Evolutionary conservation across 805 yeast genomes (phyloP), one percentile per base, ranked within the genome.

Genomic region (Lipomyces japonicus): DNA sequence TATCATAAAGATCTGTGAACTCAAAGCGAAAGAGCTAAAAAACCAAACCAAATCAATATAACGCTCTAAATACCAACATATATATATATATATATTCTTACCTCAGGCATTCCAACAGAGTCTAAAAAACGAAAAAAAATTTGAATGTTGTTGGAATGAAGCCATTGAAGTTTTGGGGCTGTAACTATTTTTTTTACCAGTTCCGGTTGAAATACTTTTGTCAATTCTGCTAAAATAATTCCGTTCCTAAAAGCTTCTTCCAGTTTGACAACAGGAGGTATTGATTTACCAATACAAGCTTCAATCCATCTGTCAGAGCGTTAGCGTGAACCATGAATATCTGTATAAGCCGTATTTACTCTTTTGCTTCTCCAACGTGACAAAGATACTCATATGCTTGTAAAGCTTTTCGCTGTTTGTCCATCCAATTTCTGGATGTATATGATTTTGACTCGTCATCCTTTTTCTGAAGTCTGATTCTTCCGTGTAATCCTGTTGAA

Each of bases 101-200:
- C 75, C 49, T 86, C 90, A 0, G 97, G 98, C 58, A 93, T 80
- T 24, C 79, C 81, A 53, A 88, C 75, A 51, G 72, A 77, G 48
- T 79, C 82, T 26, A 88, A 71, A 48, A 91, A 77, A 18, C 61
- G 57, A 65, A 91, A 83, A 65, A 91, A 90, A 21, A 81, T 74
- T 61, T 88, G 87, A 63, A 93, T 91, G 65, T 93, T 93, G 64
- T 93, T 97, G 0, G 96, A 87, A 66, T 88, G 96, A 55, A 85
- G 81, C 72, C 87, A 93, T 65, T 88, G 90, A 35, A 90, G 73
- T 44, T 46, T 48, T 59, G 76, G 76, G 42, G 79, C 79, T 61
- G 77, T 70, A 32, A 80, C 80, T 14, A 75, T 72, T 65, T 78
- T 66, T 58, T 73, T 71, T 42, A 81, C 81, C 46, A 77, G 70